Conservation (phyloP, 305 asterid species). For the Fraxinus albicans region DNA sequence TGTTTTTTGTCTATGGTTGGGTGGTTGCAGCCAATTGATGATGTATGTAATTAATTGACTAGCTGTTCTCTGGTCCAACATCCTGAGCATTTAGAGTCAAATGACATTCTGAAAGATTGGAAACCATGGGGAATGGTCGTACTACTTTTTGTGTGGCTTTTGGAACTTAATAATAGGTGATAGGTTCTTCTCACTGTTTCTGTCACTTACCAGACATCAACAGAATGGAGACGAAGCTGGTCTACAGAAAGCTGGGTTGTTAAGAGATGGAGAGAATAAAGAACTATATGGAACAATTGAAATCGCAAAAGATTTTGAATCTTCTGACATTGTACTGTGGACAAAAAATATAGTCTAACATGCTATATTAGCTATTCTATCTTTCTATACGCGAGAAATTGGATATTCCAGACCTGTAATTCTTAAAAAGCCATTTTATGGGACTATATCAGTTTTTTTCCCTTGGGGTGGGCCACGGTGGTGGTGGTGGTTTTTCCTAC, state of each 20-base stretch:
- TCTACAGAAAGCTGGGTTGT: not conserved
- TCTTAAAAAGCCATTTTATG: not conserved
- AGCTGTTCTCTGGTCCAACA: conserved; percentile 9
- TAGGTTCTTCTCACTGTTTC: not conserved
- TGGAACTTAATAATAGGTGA: not conserved
- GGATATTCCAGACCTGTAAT: not conserved
- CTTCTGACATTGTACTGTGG: not conserved
- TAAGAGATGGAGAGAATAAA: not conserved
- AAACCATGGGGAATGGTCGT: not conserved
- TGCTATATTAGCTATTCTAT: not conserved
- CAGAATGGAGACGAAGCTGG: not conserved
- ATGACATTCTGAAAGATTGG: not conserved
- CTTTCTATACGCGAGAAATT: not conserved
- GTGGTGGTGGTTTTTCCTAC: not conserved
- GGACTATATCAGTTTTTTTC: not conserved
- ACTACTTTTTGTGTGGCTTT: not conserved
- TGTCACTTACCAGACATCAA: not conserved
- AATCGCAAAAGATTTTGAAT: not conserved
- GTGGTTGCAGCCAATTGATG: not conserved
- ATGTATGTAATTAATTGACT: not conserved
- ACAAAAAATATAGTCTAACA: not conserved
- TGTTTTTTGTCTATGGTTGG: conserved; percentile 2
- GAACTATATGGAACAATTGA: not conserved
- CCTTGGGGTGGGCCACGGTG: not conserved
- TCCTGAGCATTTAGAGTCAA: conserved; percentile 18